A percentile compares a stretch with the other conserved stretches of the same genome.
These are phyloP conservation scores for Karstenula rhodostoma DNA, from an alignment of 2,329 filamentous ascomycete species.

Conservation along the genomic window DNA sequence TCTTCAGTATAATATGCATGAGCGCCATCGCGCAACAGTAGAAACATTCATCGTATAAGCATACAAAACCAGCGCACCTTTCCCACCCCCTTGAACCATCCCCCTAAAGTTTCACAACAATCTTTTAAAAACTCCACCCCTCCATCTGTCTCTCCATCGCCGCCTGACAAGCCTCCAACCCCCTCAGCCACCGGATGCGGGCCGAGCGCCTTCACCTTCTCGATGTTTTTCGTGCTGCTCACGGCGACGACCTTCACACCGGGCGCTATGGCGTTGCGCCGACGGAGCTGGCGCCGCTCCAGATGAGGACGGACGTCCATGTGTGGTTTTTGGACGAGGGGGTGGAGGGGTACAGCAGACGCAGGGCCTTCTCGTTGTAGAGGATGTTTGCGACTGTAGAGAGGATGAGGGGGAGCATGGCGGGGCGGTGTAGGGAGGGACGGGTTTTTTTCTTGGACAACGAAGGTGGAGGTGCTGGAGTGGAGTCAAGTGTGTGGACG, in stretches of 20 bases:
- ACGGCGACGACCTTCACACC: conserved; percentile 54
- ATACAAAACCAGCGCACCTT: no score
- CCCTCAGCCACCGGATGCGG: conserved; percentile 35
- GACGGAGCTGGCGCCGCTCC: conserved; percentile 59
- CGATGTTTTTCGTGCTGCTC: conserved; percentile 45
- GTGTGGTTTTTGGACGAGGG: conserved; percentile 32
- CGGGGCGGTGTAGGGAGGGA: conserved; percentile 46
- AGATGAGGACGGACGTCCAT: conserved; percentile 58
- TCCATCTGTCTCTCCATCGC: conserved; percentile 38
- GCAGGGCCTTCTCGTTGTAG: conserved; percentile 51
- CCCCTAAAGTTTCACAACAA: conserved; percentile 37
- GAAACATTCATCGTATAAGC: no score
- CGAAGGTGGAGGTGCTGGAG: no score
- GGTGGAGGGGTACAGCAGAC: conserved; percentile 49
- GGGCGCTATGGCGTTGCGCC: conserved; percentile 51
- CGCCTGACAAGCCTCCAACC: conserved; percentile 38
- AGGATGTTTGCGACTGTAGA: conserved; percentile 55
- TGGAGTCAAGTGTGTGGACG: no score
- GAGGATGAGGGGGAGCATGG: conserved; percentile 55
- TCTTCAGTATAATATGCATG: no score
- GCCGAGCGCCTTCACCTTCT: conserved; percentile 38
- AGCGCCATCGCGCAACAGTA: no score
- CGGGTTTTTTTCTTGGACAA: conserved; percentile 47
- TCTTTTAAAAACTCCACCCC: conserved; percentile 45
- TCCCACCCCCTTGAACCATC: background rate